Conservation (phyloP, 192 early-diverging fungal genomes). For the Helicostylum pulchrum region DNA sequence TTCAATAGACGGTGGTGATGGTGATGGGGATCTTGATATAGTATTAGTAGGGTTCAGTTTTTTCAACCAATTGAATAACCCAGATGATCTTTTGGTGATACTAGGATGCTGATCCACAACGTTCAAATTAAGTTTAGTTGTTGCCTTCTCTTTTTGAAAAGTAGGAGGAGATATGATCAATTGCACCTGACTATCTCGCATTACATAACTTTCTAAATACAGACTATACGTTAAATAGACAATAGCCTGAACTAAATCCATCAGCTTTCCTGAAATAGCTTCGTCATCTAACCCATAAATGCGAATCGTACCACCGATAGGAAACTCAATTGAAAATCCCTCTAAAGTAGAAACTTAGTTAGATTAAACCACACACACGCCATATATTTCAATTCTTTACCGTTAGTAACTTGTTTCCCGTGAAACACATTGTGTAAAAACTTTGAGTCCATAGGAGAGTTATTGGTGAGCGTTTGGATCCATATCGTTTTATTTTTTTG, state of each 20-base stretch:
- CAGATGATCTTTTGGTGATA: no score
- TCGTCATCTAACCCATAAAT: slow-evolving; percentile 12
- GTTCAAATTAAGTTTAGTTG: no score
- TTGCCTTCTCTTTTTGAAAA: no score
- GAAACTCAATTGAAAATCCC: not conserved
- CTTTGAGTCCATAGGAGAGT: slow-evolving; percentile 5
- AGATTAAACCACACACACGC: no score
- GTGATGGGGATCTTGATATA: not conserved
- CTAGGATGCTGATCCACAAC: no score
- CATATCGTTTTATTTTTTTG: not conserved
- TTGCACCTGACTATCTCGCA: slow-evolving; percentile 66
- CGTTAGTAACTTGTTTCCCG: not conserved
- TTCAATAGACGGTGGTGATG: not conserved
- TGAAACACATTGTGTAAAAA: not conserved
- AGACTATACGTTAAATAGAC: slow-evolving; percentile 77
- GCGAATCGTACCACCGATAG: slow-evolving; percentile 18
- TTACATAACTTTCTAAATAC: slow-evolving; percentile 68
- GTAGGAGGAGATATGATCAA: slow-evolving; percentile 7
- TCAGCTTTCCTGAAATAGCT: not conserved
- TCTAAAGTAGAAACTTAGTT: not conserved
- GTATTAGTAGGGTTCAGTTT: not conserved
- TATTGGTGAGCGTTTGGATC: not conserved
- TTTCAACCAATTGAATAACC: no score
- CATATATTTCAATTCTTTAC: no score
- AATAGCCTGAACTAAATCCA: slow-evolving; percentile 64